These are phyloP conservation scores for Sporothrix pseudoabietina DNA, from an alignment of 2,329 filamentous ascomycete genomes.

Conservation along the genomic window DNA sequence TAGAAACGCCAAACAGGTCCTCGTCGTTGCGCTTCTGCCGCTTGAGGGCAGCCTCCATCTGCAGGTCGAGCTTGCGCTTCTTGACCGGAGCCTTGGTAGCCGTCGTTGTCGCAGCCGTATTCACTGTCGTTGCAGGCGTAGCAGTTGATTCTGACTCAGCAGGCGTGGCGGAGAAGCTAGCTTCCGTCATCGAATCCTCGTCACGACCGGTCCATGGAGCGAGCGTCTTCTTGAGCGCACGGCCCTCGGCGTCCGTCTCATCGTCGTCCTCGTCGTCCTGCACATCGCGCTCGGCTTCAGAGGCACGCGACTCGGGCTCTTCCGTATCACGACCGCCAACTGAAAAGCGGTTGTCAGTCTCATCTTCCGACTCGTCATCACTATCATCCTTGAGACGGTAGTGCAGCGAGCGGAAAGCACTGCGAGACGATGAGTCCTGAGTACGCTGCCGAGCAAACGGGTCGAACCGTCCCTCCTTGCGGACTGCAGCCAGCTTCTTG, in stretches of 20 bases:
- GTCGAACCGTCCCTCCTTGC: constrained; percentile 66
- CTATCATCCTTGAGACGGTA: constrained; percentile 75
- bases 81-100: constrained; percentile 46
- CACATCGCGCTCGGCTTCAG: constrained; percentile 18
- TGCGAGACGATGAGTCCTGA: constrained; percentile 49
- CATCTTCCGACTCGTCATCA: constrained; percentile 85
- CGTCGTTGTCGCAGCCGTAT: constrained; percentile 8
- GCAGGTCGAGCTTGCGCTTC: constrained; percentile 75
- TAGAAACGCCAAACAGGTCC: constrained; percentile 70
- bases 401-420: constrained; percentile 76
- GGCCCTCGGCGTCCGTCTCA: constrained; percentile 71
- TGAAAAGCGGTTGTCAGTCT: constrained; percentile 54
- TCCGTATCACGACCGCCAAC: constrained; percentile 57
- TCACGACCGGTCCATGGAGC: constrained; percentile 53
- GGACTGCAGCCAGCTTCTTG: constrained; percentile 53
- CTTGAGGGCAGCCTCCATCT: constrained; percentile 71
- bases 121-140: constrained; percentile 9
- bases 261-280: constrained; percentile 38
- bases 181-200: constrained; percentile 71
- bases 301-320: constrained; percentile 68
- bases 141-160: constrained; percentile 9
- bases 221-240: constrained; percentile 61
- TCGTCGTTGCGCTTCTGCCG: constrained; percentile 79
- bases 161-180: constrained; percentile 58
- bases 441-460: constrained; percentile 64